phyloP scores from a whole-genome alignment of 306 rosid genomes.

The Betula pendula region DNA sequence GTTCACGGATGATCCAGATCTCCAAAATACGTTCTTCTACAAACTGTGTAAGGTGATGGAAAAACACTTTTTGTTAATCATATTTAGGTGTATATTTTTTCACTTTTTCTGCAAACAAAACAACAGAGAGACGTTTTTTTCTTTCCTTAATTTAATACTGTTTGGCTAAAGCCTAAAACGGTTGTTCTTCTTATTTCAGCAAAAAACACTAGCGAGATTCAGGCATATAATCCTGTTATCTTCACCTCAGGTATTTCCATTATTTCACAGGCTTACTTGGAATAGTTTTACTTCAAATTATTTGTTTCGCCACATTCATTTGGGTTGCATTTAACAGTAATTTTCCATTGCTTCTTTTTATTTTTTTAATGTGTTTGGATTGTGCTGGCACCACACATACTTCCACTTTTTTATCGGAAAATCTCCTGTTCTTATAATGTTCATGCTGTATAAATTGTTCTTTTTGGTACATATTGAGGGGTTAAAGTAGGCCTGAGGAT shows the following conservation, averaged over 20 bases:
- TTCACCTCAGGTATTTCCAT: slow-evolving; percentile 83
- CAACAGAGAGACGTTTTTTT: not conserved
- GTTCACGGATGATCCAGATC: slow-evolving; percentile 86
- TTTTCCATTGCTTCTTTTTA: not conserved
- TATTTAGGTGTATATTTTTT: not conserved
- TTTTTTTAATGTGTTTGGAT: not conserved
- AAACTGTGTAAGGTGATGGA: slow-evolving; percentile 74
- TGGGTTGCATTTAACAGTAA: not conserved
- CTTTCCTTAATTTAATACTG: not conserved
- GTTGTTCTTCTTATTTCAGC: slow-evolving; percentile 48
- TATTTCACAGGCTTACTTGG: slow-evolving; percentile 5
- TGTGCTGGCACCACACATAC: not conserved
- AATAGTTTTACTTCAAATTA: not conserved
- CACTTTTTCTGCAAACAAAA: not conserved
- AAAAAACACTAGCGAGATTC: slow-evolving; percentile 80
- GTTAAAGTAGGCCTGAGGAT: not conserved
- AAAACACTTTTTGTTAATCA: not conserved
- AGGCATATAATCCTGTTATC: slow-evolving; percentile 78
- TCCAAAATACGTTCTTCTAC: slow-evolving; percentile 81
- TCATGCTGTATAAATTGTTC: not conserved
- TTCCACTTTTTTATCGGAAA: not conserved
- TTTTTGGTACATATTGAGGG: not conserved
- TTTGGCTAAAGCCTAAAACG: not conserved
- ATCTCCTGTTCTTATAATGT: not conserved
- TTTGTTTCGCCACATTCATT: not conserved